Base-by-base conservation (phyloP, 2,329 filamentous ascomycete genomes). In the Colletotrichum aenigma region DNA sequence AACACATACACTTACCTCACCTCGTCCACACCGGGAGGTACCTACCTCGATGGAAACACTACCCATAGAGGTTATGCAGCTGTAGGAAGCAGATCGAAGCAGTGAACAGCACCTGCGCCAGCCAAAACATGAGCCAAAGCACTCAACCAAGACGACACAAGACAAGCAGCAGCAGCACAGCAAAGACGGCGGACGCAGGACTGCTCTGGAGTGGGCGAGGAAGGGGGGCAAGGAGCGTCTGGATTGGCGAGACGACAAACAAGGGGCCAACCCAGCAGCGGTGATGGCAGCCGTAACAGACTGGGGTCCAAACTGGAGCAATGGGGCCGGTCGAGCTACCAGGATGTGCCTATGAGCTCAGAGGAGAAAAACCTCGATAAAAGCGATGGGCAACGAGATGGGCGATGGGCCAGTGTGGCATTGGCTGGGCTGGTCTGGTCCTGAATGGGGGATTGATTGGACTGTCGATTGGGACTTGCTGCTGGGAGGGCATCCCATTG, bases 271-370 rank as follows among this genome's bases (percentile, higher is more conserved):
- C 73, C 64, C 48, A 32, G 70, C 56, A 73, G 43, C 30, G 30
- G 32, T 48, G 70, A 68, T 73, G 56, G 70, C 64, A 75, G 70
- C 70, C 70, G 70, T 75, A 60, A 73, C 62, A 73, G 70, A 65
- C 56, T 13, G n/a, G 69, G 56, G 34, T 32, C 18, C 36, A 36
- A 52, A 52, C 38, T 55, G 48, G 28, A 36, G 64, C 28, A 18
- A 13, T 62, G 56, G 67, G 34, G 36, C 56, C 16, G 30, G 30
- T 32, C 28, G 30, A 58, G 48, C 30, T 28, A 38, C n/a, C 18
- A 48, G 38, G 38, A 48, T 48, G 18, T 48, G 18, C 38, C 38
- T 48, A 48, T 48, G 38, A 48, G 38, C 38, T 48, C 38, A 48
- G 38, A 48, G 38, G 38, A n/a, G 5, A 21, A 48, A 13, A 52